phyloP scores from a whole-genome alignment of 75 land plant species.

The Cunninghamia lanceolata region DNA sequence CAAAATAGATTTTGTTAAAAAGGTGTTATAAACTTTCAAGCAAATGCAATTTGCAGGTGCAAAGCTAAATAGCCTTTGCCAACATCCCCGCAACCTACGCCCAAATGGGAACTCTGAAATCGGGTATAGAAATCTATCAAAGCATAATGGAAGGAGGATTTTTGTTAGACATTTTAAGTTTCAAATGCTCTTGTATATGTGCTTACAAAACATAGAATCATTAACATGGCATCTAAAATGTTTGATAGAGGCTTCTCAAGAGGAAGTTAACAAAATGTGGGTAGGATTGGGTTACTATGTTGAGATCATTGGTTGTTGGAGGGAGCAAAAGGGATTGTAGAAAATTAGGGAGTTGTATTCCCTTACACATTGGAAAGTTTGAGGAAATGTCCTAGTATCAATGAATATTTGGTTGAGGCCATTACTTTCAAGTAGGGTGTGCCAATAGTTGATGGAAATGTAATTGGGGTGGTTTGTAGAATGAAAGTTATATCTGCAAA shows the following conservation, averaged over 20 bases:
- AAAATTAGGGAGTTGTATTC: conserved; percentile 41
- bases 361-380: conserved; percentile 57
- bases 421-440: conserved; percentile 89
- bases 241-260: conserved; percentile 81
- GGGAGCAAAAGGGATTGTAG: conserved; percentile 80
- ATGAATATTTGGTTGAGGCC: conserved; percentile 93
- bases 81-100: no score
- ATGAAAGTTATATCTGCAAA: conserved; percentile 73
- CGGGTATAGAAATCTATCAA: no score
- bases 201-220: no score
- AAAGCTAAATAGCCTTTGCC: no score
- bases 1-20: no score
- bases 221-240: no score
- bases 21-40: no score
- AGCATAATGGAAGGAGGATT: no score
- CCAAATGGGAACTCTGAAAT: no score
- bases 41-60: no score
- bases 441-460: conserved; percentile 98
- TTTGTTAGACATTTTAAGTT: no score
- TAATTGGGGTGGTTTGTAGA: conserved; percentile 81
- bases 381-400: conserved; percentile 72
- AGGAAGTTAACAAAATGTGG: conserved; percentile 98
- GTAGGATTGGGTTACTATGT: conserved; percentile 96
- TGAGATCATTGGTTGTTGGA: conserved; percentile 90
- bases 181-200: no score